These are phyloP conservation scores for Penicillium goetzii DNA, from an alignment of 495 filamentous ascomycete species.

Conservation along the genomic window DNA sequence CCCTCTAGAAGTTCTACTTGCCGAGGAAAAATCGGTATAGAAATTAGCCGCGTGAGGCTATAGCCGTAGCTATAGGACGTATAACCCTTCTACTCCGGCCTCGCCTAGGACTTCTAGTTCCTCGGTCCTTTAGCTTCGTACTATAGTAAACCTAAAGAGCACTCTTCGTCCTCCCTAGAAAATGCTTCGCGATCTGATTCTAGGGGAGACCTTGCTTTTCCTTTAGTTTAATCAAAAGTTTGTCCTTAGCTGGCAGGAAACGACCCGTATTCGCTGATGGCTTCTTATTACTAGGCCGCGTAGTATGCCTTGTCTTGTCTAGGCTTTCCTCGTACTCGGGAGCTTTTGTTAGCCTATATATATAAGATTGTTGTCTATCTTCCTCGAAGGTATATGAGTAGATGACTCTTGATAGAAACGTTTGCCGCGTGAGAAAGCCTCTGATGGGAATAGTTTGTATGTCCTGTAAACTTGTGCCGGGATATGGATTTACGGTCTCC, in stretches of 20 bases:
- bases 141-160: neutral
- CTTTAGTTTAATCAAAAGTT: neutral
- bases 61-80: neutral
- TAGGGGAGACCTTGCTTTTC: neutral
- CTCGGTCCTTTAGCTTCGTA: neutral
- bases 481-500: neutral
- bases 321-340: neutral
- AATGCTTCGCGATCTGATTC: conserved; percentile 1
- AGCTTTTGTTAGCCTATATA: neutral
- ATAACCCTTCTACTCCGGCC: neutral
- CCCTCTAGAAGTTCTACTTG: neutral
- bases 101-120: neutral
- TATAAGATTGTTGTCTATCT: neutral
- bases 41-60: neutral
- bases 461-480: neutral
- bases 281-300: neutral
- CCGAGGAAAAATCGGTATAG: neutral
- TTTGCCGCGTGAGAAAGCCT: conserved; percentile 6
- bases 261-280: neutral
- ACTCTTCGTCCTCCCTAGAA: conserved; percentile 4
- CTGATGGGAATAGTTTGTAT: conserved; percentile 2
- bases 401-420: conserved; percentile 3
- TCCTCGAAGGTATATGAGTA: conserved; percentile 6
- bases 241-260: neutral
- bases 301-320: neutral